Percentiles rank a stretch among this genome's conserved stretches.
Evolutionary conservation across 352 stramenopile species (phyloP).

Genomic region (Sclerospora graminicola): DNA sequence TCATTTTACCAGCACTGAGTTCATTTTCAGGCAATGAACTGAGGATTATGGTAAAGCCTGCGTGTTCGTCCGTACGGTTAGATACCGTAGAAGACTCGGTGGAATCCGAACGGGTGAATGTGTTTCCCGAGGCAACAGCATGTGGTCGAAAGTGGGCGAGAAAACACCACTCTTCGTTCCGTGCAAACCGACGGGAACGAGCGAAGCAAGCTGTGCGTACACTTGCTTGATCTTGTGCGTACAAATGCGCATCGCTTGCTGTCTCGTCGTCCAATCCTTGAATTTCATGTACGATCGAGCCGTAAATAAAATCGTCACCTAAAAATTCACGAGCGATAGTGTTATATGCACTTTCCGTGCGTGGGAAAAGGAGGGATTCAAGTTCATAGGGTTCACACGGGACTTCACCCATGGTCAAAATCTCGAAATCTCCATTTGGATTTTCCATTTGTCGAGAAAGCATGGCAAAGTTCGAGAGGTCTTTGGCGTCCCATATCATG

Average conservation of each 20-base stretch:
- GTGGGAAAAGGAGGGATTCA: conserved; percentile 15
- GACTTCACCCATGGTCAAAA: conserved; percentile 27
- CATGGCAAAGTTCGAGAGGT: conserved; percentile 19
- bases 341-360: conserved; percentile 29
- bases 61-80: conserved; percentile 6
- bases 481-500: conserved; percentile 26
- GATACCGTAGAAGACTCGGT: conserved; percentile 10
- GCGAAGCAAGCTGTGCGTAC: conserved; percentile 34
- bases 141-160: conserved; percentile 26
- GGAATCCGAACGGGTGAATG: conserved; percentile 4
- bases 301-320: conserved; percentile 37
- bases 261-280: conserved; percentile 4
- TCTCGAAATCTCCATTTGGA: conserved; percentile 17
- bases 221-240: conserved; percentile 15
- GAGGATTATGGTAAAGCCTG: conserved; percentile 23
- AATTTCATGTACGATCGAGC: conserved; percentile 33
- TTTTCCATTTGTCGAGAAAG: conserved; percentile 14
- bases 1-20: conserved; percentile 23
- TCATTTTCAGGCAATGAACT: conserved; percentile 21
- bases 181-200: conserved; percentile 20
- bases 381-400: conserved; percentile 20
- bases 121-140: not conserved
- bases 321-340: conserved; percentile 12
- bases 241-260: conserved; percentile 2
- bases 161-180: conserved; percentile 42